Evolutionary conservation across 2,329 filamentous ascomycete species (phyloP), one percentile per base, ranked within the genome.

Genomic region (Exophiala dermatitidis): DNA sequence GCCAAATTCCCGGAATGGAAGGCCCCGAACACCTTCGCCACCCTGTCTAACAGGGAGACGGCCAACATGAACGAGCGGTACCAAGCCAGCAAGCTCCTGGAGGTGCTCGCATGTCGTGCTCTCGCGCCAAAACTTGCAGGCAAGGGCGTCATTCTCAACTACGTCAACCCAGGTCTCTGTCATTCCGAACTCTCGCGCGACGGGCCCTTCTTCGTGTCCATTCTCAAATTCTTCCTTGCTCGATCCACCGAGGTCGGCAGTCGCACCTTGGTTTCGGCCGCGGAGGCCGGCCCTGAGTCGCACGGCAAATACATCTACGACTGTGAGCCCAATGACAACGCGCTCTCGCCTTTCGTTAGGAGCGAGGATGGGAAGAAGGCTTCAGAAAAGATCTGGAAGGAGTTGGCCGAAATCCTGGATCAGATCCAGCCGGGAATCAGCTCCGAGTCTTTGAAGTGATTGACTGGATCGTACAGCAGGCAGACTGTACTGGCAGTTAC

Each of bases 91-190:
- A 79, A 79, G 61, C 64, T 79, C 3, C 64, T 79, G n/a, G 68
- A 77, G 60, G 66, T 79, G 5, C 63, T 77, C 8, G 55, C 65
- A n/a, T 65, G 71, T 6, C 71, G 74, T 12, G 69, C 72, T 12
- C 46, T 56, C 26, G 49, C 48, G 7, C 46, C 49, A 30, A 46
- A 52, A 8, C 52, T 62, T 6, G 51, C 58, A 1, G 58, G 64
- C 2, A 57, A 64, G 40, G 61, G 66, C 7, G 73, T 81, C 37
- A 72, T 73, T 1, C 59, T 82, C 52, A 81, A 79, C 60, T 69
- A 70, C 55, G 56, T 78, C 19, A 78, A 78, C 52, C 79, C 79
- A 0, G 78, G 78, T 1, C 67, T 77, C 31, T 81, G 78, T 62
- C 69, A 77, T 38, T 74, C 74, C 0, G 66, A 72, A 28, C 66